Evolutionary conservation across 1,139 yeast genomes (phyloP).

Genomic region (Sugiyamaella pinicola): DNA sequence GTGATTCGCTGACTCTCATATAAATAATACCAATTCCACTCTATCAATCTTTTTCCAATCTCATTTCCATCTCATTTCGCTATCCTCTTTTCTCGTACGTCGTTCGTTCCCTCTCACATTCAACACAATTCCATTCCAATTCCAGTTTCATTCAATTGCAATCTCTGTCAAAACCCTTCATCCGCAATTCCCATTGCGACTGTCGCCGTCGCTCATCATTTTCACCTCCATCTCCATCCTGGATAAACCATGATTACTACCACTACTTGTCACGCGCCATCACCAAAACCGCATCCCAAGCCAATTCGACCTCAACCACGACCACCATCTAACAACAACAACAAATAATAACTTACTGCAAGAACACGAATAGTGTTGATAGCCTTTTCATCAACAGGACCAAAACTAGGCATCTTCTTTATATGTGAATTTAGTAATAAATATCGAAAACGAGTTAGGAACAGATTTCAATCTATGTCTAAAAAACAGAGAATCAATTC

Average conservation of each 20-base stretch:
- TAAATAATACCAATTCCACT: too few relatives aligned
- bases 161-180: too few relatives aligned
- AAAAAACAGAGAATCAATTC: not conserved
- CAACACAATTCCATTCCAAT: too few relatives aligned
- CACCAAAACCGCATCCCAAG: not conserved
- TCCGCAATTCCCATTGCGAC: too few relatives aligned
- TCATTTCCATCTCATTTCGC: too few relatives aligned
- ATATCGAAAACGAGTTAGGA: not conserved
- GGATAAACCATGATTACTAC: too few relatives aligned
- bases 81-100: too few relatives aligned
- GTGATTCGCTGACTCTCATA: not conserved
- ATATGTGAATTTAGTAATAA: constrained; percentile 6
- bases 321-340: not conserved
- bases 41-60: too few relatives aligned
- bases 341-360: constrained; percentile 49
- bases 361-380: constrained; percentile 88
- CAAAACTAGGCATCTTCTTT: constrained; percentile 23
- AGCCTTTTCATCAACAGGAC: constrained; percentile 71
- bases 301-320: not conserved
- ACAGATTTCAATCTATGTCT: not conserved
- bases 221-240: too few relatives aligned
- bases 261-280: not conserved
- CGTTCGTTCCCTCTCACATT: too few relatives aligned
- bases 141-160: too few relatives aligned
- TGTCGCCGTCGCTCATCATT: too few relatives aligned